Evolutionary conservation across 176 grass and related monocot genomes (phyloP).

Genomic region (Oryza punctata): DNA sequence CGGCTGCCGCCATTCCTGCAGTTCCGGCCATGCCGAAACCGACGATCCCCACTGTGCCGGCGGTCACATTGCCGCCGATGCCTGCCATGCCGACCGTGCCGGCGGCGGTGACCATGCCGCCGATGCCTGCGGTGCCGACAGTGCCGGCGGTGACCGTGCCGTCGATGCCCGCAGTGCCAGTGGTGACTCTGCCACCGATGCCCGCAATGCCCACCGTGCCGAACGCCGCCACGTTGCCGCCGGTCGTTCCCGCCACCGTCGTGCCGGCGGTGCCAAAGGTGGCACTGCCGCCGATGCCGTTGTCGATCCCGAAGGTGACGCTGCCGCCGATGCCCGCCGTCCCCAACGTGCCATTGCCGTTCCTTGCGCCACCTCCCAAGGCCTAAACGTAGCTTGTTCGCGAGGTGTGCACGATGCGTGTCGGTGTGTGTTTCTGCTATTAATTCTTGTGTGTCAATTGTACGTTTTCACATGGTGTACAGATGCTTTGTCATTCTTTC

Average conservation of each 20-base stretch:
- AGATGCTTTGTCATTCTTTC: not conserved
- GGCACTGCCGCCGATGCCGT: conserved; percentile 38
- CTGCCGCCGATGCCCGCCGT: conserved; percentile 35
- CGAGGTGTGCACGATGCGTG: not conserved
- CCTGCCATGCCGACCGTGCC: not conserved
- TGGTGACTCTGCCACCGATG: not conserved
- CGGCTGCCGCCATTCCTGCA: not conserved
- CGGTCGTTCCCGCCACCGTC: not conserved
- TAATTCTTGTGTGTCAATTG: not conserved
- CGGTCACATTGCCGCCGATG: not conserved
- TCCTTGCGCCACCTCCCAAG: conserved; percentile 35
- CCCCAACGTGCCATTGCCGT: conserved; percentile 31
- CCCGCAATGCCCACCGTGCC: not conserved
- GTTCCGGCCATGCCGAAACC: not conserved
- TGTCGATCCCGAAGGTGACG: conserved; percentile 17
- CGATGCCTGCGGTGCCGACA: not conserved
- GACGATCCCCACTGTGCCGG: not conserved
- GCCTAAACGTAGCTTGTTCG: not conserved
- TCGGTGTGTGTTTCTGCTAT: not conserved
- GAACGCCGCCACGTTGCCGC: not conserved
- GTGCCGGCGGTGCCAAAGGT: conserved; percentile 32
- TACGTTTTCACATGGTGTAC: not conserved
- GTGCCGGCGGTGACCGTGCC: conserved; percentile 2
- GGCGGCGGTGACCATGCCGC: not conserved
- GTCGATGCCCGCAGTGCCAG: not conserved